Conservation (phyloP, 1,139 yeast species). For the Geotrichum reessii region DNA sequence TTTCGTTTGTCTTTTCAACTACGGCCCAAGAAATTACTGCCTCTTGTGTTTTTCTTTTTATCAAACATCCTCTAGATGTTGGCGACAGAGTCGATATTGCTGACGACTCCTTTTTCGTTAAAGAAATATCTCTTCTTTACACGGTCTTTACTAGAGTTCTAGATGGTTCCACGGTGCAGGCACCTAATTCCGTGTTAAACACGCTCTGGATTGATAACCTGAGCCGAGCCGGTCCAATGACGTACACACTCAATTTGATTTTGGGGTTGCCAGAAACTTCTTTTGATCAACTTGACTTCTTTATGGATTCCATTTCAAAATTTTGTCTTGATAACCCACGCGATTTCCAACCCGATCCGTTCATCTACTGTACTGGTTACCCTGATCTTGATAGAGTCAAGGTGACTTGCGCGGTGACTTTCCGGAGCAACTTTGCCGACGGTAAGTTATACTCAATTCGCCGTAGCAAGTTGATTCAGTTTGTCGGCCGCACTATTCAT, state of each 20-base stretch:
- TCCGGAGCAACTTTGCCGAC: slow-evolving; percentile 37
- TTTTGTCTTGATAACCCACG: slow-evolving; percentile 36
- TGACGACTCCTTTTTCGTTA: slow-evolving; percentile 27
- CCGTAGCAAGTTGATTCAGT: slow-evolving; percentile 32
- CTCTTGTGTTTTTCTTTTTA: slow-evolving; percentile 40
- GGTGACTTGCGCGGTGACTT: slow-evolving; percentile 31
- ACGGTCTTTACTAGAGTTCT: slow-evolving; percentile 35
- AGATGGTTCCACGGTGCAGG: slow-evolving; percentile 35
- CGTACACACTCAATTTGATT: slow-evolving; percentile 27
- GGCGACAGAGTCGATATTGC: slow-evolving; percentile 38
- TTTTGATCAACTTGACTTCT: slow-evolving; percentile 34
- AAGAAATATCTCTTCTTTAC: slow-evolving; percentile 37
- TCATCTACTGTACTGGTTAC: slow-evolving; percentile 33
- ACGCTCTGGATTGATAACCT: slow-evolving; percentile 39
- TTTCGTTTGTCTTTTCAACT: slow-evolving; percentile 39
- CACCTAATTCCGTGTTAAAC: slow-evolving; percentile 38
- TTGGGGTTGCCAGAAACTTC: slow-evolving; percentile 39
- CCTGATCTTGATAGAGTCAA: slow-evolving; percentile 36
- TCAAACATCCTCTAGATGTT: slow-evolving; percentile 42
- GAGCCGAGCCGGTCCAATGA: slow-evolving; percentile 37
- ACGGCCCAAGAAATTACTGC: slow-evolving; percentile 40
- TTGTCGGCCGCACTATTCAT: slow-evolving; percentile 36
- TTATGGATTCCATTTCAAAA: slow-evolving; percentile 30
- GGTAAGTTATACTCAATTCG: slow-evolving; percentile 31
- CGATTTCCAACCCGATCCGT: slow-evolving; percentile 36